Base-by-base conservation (phyloP, 2,329 filamentous ascomycete genomes). In the Elsinoe arachidis region DNA sequence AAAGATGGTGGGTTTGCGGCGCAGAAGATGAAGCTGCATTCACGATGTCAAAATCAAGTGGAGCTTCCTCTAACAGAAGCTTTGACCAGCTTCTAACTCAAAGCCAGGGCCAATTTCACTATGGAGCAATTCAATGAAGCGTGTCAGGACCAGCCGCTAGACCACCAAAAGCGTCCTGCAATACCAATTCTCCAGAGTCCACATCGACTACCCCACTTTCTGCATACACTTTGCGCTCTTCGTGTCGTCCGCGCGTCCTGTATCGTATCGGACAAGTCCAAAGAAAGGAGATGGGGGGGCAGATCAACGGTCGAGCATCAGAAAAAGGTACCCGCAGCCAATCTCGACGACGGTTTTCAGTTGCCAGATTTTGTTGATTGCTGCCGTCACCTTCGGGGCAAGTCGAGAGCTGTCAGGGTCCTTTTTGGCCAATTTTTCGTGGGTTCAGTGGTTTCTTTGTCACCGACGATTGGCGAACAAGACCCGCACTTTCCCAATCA, bases 401-500 rank as follows among this genome's bases (percentile, higher is more conserved):
- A 53, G 11, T 15, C 15, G 38, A 35, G 30, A 39, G 33, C 49
- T 30, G 49, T 37, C 49, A 53, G 21, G 41, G 41, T 44, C 41
- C 23, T 44, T 23, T 17, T 17, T 44, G 17, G 19, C 41, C 26
- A 43, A 23, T 46, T 23, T 46, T 23, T 19, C 21, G 41, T 46
- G 41, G 19, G 21, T 46, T 46, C 15, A 17, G 37, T 39, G 37
- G 37, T 17, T 12, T 46, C 19, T 46, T 46, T 46, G n/a, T 26
- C 34, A 10, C 30, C 46, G 46, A 51, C 26, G 46, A 34, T 51
- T 51, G 46, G 46, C 26, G 46, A 34, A 23, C 7, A 39, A 21
- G 33, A 26, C 33, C 49, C 49, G 49, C 49, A 53, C 49, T 53
- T 53, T 53, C 46, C 46, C 49, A 53, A 38, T 53, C 49, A 53